Evolutionary conservation across 352 stramenopile species (phyloP), one percentile per base, ranked within the genome.

Genomic region (Globisporangium recalcitrans): DNA sequence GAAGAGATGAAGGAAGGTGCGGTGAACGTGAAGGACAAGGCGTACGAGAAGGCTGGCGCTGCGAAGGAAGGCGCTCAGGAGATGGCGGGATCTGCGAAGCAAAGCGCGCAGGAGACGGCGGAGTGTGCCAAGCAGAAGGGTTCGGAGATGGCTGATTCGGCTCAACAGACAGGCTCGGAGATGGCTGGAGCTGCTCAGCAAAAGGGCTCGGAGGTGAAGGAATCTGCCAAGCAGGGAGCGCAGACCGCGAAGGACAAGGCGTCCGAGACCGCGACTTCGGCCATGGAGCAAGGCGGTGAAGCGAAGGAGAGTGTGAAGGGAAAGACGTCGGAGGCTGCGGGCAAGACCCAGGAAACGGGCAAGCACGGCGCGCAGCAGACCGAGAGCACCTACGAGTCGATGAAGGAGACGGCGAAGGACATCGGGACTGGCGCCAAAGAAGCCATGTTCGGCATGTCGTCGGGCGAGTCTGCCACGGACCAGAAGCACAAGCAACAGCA

Each of bases 51-150:
- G 51, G 51, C 19, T 1, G 24, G 32, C 29, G 27, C 48, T 0
- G 16, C 27, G 31, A 63, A 63, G 58, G 19, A 63, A 58, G 58
- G 32, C 32, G 58, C 58, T 0, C 46, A 51, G 11, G 44, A 63
- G 13, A 57, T 52, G 58, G 46, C 32, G 0, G 58, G 36, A 11
- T 46, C 22, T 1, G 47, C 11, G 4, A 21, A 63, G 4, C 21
- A 46, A 26, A 63, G 58, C 34, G 58, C 32, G 0, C 24, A 34
- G 14, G 54, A 51, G 8, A 36, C 52, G 22, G 24, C 16, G 1
- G 54, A 21, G 1, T 16, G 1, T 5, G 54, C 13, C 10, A 10
- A 60, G 11, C 10, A 60, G 38, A 52, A 47, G 3, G 52, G 51
- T 16, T 7, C 11, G 14, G 11, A 51, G 13, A 36, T 36, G 31